Base-by-base conservation (phyloP, 2,329 filamentous ascomycete genomes). In the Fusarium begoniae region DNA sequence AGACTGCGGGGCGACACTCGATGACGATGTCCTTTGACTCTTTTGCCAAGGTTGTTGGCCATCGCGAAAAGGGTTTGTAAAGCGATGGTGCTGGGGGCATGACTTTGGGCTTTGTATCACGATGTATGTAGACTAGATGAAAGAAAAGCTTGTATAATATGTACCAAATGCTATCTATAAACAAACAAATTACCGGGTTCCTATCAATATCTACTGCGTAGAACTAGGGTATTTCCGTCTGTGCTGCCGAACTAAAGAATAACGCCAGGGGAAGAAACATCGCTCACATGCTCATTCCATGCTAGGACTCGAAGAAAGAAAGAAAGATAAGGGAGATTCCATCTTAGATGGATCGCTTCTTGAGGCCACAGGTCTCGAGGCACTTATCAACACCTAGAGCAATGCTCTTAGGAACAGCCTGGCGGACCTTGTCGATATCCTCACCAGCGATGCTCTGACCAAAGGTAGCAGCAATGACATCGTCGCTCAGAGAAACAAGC, bases 1-100 rank as follows among this genome's bases (percentile, higher is more conserved):
- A 98, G 85, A 99, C 96, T 8, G 93, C 92, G 6, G 96, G 96
- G 0, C 88, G 96, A 5, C 89, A 91, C 78, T 85, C 87, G 10
- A 84, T 90, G 80, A 88, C 87, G 3, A 88, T 90, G 88, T 84
- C 87, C 8, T 86, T 90, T 75, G 88, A 89, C 72, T 88, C 85
- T 12, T 90, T 90, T 74, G 87, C 89, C 57, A 82, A 83, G 57
- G 88, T 91, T 3, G 85, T 87, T 2, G 88, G 88, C 1, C 81
- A 86, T 32, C 83, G 89, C 45, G 88, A 90, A 72, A 90, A 87
- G 82, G 82, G 76, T 8, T 63, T 87, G 22, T 87, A 71, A 62
- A 28, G 40, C 5, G 24, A 15, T 63, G 17, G 17, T 9, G 15
- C 9, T 8, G 5, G n/a, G 35, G 6, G 35, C 40, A 10, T 56